Evolutionary conservation across 169 alveolate genomes (phyloP), one percentile per base, ranked within the genome.

Genomic region (Eimeria praecox): DNA sequence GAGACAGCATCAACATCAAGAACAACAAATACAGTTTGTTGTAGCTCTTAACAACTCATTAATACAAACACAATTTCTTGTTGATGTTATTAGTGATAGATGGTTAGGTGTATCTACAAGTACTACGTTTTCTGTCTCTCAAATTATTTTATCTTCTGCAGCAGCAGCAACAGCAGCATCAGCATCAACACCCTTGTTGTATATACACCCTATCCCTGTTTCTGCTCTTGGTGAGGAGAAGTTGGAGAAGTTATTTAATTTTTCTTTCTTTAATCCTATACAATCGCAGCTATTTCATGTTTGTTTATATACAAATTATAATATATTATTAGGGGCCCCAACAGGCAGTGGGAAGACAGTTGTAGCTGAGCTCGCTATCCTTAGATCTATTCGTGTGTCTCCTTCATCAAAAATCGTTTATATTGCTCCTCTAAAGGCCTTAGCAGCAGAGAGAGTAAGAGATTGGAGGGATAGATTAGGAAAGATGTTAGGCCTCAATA

Each of bases 271-370:
- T 96, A 97, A 97, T 77, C 96, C 97, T 49, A 95, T 97, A 52
- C 98, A 97, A 62, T 86, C 97, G 1, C 98, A 97, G 24, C 38
- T 99, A 22, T 99, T 99, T 97, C 99, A 98, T 95, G 96, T 99
- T 33, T 97, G 98, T 18, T 99, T 97, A 96, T 97, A 98, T 97
- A 98, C 99, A 16, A 99, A 99, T 95, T 99, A 98, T 97, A 99
- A 99, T 96, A 97, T 99, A 42, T 98, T 99, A 64, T 98, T 99
- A 35, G 99, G 99, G 30, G 99, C 99, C n/a, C 99, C 99, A 0
- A 99, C 99, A n/a, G 99, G 99, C 46, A 98, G 99, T 52, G 99
- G 99, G 42, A 99, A 99, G 97, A 99, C 99, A 24, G 98, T 99
- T 54, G 98, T 99, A 96, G 99, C 99, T 20, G 99, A 99, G 97